Conservation (phyloP, 2,329 filamentous ascomycete genomes). For the Graphilbum fragrans region DNA sequence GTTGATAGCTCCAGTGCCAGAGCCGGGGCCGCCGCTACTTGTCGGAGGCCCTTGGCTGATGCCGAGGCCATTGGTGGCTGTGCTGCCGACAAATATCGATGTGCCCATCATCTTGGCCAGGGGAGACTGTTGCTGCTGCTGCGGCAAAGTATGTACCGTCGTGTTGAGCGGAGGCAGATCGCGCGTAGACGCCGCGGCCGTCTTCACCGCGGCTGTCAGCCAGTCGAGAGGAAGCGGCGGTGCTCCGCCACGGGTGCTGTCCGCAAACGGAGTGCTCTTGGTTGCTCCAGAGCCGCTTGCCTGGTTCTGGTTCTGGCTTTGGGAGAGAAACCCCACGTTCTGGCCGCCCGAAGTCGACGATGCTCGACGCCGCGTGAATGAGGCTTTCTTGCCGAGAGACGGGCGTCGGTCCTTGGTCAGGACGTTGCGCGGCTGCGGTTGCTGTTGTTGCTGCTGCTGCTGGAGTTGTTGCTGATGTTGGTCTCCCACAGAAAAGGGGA, state of each 20-base stretch:
- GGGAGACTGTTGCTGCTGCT: not conserved
- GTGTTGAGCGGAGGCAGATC: not conserved
- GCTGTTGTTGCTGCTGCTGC: slow-evolving; percentile 4
- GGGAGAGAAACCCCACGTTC: slow-evolving; percentile 1
- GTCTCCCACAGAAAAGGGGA: not conserved
- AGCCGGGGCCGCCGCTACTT: not conserved
- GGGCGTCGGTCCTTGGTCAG: slow-evolving; percentile 35
- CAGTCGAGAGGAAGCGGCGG: not conserved
- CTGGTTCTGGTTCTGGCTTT: not conserved
- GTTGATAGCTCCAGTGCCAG: not conserved
- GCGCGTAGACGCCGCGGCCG: not conserved
- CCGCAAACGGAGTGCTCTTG: not conserved
- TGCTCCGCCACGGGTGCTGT: not conserved
- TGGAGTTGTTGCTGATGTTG: not conserved
- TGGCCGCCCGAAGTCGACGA: slow-evolving; percentile 22
- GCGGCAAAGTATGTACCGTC: not conserved
- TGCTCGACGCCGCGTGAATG: slow-evolving; percentile 29
- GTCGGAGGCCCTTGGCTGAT: not conserved
- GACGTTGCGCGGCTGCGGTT: slow-evolving; percentile 16
- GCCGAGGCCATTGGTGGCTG: not conserved
- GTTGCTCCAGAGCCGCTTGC: too few relatives aligned
- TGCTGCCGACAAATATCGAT: not conserved
- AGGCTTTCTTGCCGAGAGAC: slow-evolving; percentile 42
- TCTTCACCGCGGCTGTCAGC: not conserved
- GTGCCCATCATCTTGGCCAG: not conserved